A percentile compares a stretch with the other conserved stretches of the same genome.
Conservation (phyloP, 495 filamentous ascomycete genomes). For the Tuber umbilicatum region DNA sequence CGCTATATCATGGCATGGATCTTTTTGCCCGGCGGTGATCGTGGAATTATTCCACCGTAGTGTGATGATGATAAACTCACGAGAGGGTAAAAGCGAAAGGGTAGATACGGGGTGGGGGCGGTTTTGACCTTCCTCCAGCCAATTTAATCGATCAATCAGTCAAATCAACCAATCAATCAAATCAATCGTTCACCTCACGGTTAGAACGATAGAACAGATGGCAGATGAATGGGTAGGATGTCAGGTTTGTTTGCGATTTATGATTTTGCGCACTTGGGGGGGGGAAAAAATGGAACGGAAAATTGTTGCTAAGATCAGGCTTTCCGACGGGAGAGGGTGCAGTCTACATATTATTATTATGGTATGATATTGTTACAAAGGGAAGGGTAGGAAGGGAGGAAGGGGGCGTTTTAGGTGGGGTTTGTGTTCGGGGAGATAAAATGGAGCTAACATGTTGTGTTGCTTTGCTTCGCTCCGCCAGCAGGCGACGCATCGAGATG, state of each 20-base stretch:
- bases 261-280: constrained; percentile 1
- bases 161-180: not conserved
- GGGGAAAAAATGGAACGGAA: not conserved
- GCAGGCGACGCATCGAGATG: constrained; percentile 2
- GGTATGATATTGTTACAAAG: not conserved
- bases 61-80: not conserved
- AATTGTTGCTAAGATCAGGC: not conserved
- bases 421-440: not conserved
- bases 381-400: not conserved
- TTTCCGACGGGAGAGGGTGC: not conserved
- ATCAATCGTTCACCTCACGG: not conserved
- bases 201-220: not conserved
- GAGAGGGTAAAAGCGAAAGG: not conserved
- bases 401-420: constrained; percentile 2
- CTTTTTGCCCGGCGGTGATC: constrained; percentile 1
- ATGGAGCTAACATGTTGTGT: not conserved
- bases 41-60: constrained; percentile 1
- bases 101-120: not conserved
- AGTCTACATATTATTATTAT: too few species aligned
- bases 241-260: not conserved
- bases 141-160: not conserved
- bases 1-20: not conserved
- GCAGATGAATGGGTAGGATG: not conserved
- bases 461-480: not conserved
- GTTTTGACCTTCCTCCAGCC: not conserved